Percentiles rank a stretch among this genome's conserved stretches.
Conservation (phyloP, 495 filamentous ascomycete species). For the Hapsidospora chrysogenum region DNA sequence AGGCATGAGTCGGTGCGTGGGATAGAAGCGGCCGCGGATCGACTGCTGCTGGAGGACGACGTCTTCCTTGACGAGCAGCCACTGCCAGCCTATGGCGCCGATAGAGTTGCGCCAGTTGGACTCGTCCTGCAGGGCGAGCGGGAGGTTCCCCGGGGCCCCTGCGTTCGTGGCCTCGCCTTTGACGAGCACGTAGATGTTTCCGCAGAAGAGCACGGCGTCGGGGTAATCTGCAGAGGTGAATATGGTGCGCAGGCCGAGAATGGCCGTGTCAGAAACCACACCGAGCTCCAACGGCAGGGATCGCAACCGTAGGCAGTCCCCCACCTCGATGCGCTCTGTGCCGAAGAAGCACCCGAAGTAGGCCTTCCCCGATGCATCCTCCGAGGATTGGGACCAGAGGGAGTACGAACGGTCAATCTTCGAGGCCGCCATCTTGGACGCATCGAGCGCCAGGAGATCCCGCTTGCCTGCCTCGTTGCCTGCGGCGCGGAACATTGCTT, state of each 20-base stretch:
- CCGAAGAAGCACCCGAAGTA: slow-evolving; percentile 4
- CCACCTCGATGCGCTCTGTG: slow-evolving; percentile 4
- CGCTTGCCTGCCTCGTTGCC: background rate
- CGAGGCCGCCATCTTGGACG: slow-evolving; percentile 5
- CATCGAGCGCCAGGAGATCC: slow-evolving; percentile 3
- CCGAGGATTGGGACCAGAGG: background rate
- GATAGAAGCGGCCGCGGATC: slow-evolving; percentile 3
- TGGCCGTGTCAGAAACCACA: background rate
- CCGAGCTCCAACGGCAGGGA: background rate
- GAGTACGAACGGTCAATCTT: slow-evolving; percentile 4
- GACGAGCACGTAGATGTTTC: slow-evolving; percentile 1
- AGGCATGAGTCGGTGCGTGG: slow-evolving; percentile 4
- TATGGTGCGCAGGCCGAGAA: slow-evolving; percentile 2
- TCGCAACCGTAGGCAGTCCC: slow-evolving; percentile 2
- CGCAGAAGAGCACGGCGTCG: slow-evolving; percentile 2
- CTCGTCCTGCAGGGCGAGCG: slow-evolving; percentile 3
- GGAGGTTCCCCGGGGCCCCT: background rate
- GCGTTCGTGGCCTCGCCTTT: background rate
- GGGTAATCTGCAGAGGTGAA: background rate
- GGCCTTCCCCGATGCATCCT: background rate
- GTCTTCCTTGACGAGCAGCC: slow-evolving; percentile 1
- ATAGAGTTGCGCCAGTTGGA: background rate
- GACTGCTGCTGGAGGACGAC: slow-evolving; percentile 1
- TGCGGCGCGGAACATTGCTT: background rate
- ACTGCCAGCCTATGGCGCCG: background rate